These are phyloP conservation scores for Rosa persica DNA, from an alignment of 306 rosid species.

Conservation along the genomic window DNA sequence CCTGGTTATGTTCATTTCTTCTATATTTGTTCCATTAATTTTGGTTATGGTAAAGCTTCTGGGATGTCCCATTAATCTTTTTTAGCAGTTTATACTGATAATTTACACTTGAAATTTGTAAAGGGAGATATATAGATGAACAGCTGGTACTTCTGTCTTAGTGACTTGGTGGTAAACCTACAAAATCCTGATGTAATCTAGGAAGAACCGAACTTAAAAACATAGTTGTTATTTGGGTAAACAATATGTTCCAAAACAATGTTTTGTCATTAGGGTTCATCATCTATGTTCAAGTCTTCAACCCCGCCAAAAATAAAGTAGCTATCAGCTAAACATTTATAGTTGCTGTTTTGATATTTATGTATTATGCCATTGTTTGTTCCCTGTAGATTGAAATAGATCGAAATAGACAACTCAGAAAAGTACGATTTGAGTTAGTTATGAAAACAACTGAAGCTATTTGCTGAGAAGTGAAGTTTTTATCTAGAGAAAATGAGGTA, in stretches of 20 bases:
- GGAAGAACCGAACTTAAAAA: not conserved
- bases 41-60: not conserved
- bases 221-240: not conserved
- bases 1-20: not conserved
- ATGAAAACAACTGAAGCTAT: not conserved
- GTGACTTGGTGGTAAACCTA: not conserved
- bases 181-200: too few relatives aligned
- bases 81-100: not conserved
- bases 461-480: not conserved
- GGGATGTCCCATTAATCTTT: not conserved
- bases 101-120: not conserved
- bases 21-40: not conserved
- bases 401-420: conserved; percentile 1
- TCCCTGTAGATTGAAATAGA: not conserved
- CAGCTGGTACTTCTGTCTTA: not conserved
- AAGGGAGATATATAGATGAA: not conserved
- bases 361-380: not conserved
- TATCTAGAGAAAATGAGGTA: too few relatives aligned
- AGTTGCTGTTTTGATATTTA: not conserved
- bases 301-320: not conserved
- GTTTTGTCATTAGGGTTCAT: not conserved
- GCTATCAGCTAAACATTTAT: not conserved
- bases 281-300: not conserved
- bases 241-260: not conserved
- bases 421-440: not conserved